Conservation (phyloP, 202 grass and related monocot species). For the Schoenoplectus tabernaemontani region DNA sequence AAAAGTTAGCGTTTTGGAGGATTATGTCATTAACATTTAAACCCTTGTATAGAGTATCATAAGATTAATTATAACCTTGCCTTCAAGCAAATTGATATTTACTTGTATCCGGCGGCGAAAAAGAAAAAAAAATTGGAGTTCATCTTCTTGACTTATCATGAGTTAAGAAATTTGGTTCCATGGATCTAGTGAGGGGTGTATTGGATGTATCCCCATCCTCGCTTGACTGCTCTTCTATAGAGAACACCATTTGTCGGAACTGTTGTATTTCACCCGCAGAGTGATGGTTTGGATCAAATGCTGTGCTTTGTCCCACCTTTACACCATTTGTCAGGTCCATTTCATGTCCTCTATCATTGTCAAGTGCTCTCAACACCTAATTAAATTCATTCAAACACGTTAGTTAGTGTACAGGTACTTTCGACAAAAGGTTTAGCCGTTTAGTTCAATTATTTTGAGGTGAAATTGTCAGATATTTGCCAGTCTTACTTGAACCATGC, state of each 20-base stretch:
- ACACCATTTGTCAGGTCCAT: constrained; percentile 48
- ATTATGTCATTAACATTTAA: background rate
- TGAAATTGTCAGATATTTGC: background rate
- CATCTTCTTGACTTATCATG: background rate
- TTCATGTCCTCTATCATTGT: constrained; percentile 32
- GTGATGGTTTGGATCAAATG: constrained; percentile 11
- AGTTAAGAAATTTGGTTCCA: background rate
- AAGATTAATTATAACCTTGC: too few species aligned
- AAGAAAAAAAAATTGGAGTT: background rate
- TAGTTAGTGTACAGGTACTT: background rate
- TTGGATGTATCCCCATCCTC: background rate
- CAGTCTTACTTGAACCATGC: constrained; percentile 37
- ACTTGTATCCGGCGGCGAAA: too few species aligned
- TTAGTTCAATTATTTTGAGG: background rate
- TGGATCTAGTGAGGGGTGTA: background rate
- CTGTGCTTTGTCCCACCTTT: constrained; percentile 44
- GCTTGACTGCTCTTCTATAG: constrained; percentile 25
- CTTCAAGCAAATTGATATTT: too few species aligned
- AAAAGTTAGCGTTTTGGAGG: background rate
- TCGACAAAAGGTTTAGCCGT: too few species aligned
- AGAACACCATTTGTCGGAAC: constrained; percentile 37
- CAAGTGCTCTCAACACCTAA: constrained; percentile 46
- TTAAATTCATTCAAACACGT: constrained; percentile 16
- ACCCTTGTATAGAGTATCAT: background rate
- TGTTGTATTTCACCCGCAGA: constrained; percentile 29